Conservation (phyloP, 345 rosid genomes). For the Eucalyptus lansdowneana region DNA sequence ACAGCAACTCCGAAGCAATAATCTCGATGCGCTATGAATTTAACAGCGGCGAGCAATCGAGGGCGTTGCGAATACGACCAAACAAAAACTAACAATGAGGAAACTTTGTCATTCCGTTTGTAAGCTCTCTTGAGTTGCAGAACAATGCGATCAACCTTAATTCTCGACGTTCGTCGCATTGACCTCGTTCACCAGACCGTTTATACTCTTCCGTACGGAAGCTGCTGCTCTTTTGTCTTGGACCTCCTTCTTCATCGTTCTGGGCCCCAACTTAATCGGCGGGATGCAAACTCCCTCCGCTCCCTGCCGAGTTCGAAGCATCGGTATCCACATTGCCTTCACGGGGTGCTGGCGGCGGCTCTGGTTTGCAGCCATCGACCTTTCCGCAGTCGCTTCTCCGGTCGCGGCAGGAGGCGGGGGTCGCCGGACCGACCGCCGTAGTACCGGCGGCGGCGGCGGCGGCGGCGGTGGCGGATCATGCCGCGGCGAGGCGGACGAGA, state of each 20-base stretch:
- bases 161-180: constrained; percentile 81
- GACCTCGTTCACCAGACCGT: constrained; percentile 79
- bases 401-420: background rate
- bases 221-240: constrained; percentile 30
- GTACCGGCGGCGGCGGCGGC: background rate
- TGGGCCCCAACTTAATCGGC: background rate
- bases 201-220: constrained; percentile 69
- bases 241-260: constrained; percentile 73
- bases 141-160: too few species aligned
- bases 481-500: too few species aligned
- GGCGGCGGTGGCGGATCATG: background rate
- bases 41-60: too few species aligned
- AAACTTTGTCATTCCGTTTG: too few species aligned
- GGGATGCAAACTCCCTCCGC: too few species aligned
- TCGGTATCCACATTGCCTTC: constrained; percentile 25
- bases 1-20: constrained; percentile 42
- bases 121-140: too few species aligned
- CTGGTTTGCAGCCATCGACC: constrained; percentile 12
- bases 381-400: constrained; percentile 5
- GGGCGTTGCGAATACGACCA: too few species aligned
- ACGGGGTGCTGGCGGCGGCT: background rate
- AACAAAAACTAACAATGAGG: too few species aligned
- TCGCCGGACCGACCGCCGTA: background rate
- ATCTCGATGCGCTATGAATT: constrained; percentile 13
- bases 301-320: background rate